Evolutionary conservation across 176 grass and related monocot species (phyloP).

Genomic region (Musa itinerans): DNA sequence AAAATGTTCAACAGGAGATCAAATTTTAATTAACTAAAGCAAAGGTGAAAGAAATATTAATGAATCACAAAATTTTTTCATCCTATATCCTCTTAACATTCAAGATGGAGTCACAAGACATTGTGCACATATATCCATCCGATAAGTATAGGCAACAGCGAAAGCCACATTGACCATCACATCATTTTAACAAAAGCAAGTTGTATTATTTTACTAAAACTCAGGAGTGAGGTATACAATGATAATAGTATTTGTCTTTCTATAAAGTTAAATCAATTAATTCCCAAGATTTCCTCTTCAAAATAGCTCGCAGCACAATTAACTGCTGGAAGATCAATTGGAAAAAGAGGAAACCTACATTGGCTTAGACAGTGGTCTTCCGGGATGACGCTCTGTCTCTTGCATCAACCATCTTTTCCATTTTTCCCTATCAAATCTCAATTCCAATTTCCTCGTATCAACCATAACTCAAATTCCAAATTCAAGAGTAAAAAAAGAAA

Average conservation of each 20-base stretch:
- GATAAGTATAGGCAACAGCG: no score
- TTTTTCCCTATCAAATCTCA: conserved; percentile 27
- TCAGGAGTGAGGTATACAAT: neutral
- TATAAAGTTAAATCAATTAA: neutral
- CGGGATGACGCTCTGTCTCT: conserved; percentile 13
- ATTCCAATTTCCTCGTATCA: conserved; percentile 21
- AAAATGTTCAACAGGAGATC: no score
- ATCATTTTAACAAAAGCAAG: no score
- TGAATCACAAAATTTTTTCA: no score
- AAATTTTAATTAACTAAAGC: no score
- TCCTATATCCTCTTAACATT: no score
- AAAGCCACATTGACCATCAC: no score
- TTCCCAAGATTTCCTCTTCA: neutral
- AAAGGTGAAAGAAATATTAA: no score
- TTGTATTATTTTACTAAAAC: neutral
- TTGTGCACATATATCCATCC: no score
- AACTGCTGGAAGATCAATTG: conserved; percentile 2
- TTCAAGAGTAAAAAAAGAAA: neutral
- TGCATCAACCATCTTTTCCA: conserved; percentile 36
- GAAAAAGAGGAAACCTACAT: conserved; percentile 31
- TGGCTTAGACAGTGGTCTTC: conserved; percentile 5
- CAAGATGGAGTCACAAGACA: no score
- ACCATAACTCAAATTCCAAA: conserved; percentile 3
- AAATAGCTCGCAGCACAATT: conserved; percentile 6
- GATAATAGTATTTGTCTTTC: neutral